Evolutionary conservation across 1,139 yeast species (phyloP).

Genomic region (Yueomyces sp.): DNA sequence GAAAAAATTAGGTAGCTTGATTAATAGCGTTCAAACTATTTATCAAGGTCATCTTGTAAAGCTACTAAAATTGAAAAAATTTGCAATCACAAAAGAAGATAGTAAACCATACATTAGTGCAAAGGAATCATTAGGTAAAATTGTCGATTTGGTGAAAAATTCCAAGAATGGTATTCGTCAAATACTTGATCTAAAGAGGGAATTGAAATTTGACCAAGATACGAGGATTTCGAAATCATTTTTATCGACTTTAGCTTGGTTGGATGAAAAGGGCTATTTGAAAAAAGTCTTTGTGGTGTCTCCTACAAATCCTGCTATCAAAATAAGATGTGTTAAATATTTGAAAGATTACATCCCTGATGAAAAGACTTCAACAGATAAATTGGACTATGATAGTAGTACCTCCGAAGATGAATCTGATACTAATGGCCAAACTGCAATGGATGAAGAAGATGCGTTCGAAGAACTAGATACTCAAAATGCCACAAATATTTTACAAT

Average conservation of each 20-base stretch:
- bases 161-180: slow-evolving; percentile 65
- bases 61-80: slow-evolving; percentile 34
- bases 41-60: slow-evolving; percentile 38
- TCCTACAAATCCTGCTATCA: slow-evolving; percentile 31
- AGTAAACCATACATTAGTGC: slow-evolving; percentile 26
- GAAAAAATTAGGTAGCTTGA: slow-evolving; percentile 37
- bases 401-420: slow-evolving; percentile 18
- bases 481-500: slow-evolving; percentile 21
- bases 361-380: slow-evolving; percentile 13
- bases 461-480: slow-evolving; percentile 23
- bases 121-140: slow-evolving; percentile 27
- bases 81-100: slow-evolving; percentile 18
- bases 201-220: slow-evolving; percentile 41
- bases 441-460: slow-evolving; percentile 19
- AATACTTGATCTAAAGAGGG: slow-evolving; percentile 49
- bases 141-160: slow-evolving; percentile 42
- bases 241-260: slow-evolving; percentile 36
- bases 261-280: slow-evolving; percentile 41
- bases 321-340: slow-evolving; percentile 49
- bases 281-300: slow-evolving; percentile 47
- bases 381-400: slow-evolving; percentile 25
- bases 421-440: slow-evolving; percentile 7
- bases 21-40: slow-evolving; percentile 32
- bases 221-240: slow-evolving; percentile 36
- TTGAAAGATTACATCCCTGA: slow-evolving; percentile 34